A percentile compares a stretch with the other conserved stretches of the same genome.
Evolutionary conservation across 192 early-diverging fungal genomes (phyloP).

Genomic region (Coemansia sp.): DNA sequence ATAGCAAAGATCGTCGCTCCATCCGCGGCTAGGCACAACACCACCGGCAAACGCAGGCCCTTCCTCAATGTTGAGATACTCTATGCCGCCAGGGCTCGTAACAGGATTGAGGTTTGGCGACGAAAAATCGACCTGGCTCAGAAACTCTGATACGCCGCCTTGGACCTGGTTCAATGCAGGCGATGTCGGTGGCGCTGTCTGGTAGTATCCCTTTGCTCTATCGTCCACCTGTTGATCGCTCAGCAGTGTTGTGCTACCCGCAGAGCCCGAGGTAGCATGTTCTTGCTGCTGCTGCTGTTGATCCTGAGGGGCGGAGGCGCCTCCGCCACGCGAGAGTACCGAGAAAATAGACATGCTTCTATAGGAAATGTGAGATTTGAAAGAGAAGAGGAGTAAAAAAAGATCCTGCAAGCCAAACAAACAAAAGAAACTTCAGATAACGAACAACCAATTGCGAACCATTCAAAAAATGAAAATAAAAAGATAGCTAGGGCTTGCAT

Average conservation of each 20-base stretch:
- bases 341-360: conserved; percentile 55
- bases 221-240: conserved; percentile 20
- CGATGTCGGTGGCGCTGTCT: conserved; percentile 13
- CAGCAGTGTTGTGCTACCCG: conserved; percentile 24
- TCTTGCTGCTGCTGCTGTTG: conserved; percentile 43
- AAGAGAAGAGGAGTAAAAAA: background rate
- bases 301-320: conserved; percentile 17
- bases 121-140: conserved; percentile 54
- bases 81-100: conserved; percentile 42
- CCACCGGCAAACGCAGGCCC: conserved; percentile 43
- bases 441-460: background rate
- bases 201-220: conserved; percentile 26
- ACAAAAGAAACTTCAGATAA: background rate
- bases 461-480: background rate
- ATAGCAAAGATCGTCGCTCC: conserved; percentile 84
- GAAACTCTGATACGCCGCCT: conserved; percentile 52
- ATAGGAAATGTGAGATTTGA: background rate
- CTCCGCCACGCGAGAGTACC: conserved; percentile 41
- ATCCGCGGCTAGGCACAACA: conserved; percentile 75
- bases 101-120: conserved; percentile 42
- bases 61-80: conserved; percentile 57
- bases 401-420: background rate
- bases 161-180: conserved; percentile 36
- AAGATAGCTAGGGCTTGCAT: background rate
- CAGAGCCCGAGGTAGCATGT: conserved; percentile 9